phyloP scores from a whole-genome alignment of 169 alveolate species.

The Plasmodium vinckei region DNA sequence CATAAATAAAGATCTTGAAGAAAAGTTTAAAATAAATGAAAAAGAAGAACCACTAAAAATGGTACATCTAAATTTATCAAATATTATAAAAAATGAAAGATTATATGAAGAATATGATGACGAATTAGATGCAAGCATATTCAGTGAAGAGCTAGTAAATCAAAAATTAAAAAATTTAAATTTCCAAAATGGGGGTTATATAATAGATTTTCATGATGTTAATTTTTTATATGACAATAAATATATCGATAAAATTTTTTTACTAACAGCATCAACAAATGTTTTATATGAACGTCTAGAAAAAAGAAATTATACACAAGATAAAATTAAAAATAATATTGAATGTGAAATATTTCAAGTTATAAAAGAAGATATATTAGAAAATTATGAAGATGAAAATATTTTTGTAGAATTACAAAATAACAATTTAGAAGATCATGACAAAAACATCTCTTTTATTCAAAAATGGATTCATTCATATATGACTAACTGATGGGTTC shows the following conservation, averaged over 20 bases:
- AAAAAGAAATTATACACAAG: slow-evolving; percentile 77
- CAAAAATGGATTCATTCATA: slow-evolving; percentile 37
- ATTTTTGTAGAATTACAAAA: slow-evolving; percentile 32
- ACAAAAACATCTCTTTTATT: slow-evolving; percentile 11
- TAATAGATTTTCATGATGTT: slow-evolving; percentile 83
- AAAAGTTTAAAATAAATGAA: background rate
- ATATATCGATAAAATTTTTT: slow-evolving; percentile 39
- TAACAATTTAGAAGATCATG: slow-evolving; percentile 36
- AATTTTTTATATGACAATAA: slow-evolving; percentile 76
- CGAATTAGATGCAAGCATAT: slow-evolving; percentile 81
- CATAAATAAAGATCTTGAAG: slow-evolving; percentile 25
- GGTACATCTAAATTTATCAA: slow-evolving; percentile 79
- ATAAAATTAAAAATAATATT: slow-evolving; percentile 79
- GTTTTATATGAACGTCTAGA: slow-evolving; percentile 74
- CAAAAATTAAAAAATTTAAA: slow-evolving; percentile 55
- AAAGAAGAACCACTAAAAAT: slow-evolving; percentile 7
- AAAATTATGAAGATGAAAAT: slow-evolving; percentile 1
- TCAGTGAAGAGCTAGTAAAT: slow-evolving; percentile 77
- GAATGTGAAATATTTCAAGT: slow-evolving; percentile 85
- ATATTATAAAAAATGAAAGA: slow-evolving; percentile 78
- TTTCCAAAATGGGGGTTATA: slow-evolving; percentile 66
- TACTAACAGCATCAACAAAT: slow-evolving; percentile 27
- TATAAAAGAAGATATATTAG: slow-evolving; percentile 77
- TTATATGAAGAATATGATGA: slow-evolving; percentile 81
- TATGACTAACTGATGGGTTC: background rate